phyloP scores from a whole-genome alignment of 306 rosid species.

The Medicago lupulina region DNA sequence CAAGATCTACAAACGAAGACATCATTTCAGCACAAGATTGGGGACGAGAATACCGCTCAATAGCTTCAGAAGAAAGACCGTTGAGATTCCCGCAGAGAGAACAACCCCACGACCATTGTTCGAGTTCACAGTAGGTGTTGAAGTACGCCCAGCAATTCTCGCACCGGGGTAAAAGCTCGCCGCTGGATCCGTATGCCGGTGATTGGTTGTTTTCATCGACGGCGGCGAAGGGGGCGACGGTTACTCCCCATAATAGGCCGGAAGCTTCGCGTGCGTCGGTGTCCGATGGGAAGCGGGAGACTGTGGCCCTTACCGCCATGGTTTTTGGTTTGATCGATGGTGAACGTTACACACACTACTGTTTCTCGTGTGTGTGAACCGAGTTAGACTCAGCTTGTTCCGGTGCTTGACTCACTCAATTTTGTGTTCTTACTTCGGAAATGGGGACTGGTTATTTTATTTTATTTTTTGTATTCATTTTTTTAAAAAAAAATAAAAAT shows the following conservation, averaged over 20 bases:
- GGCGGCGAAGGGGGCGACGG: conserved; percentile 80
- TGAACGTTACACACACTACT: conserved; percentile 1
- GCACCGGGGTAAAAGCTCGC: conserved; percentile 74
- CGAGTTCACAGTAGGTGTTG: conserved; percentile 84
- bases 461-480: neutral
- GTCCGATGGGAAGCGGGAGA: conserved; percentile 83
- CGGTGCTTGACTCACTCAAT: neutral
- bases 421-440: neutral
- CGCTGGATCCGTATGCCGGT: conserved; percentile 79
- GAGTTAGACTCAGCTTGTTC: conserved; percentile 42
- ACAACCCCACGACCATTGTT: conserved; percentile 93
- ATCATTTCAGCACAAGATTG: conserved; percentile 83
- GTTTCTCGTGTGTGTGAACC: conserved; percentile 24
- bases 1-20: conserved; percentile 96
- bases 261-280: conserved; percentile 84
- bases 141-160: conserved; percentile 96
- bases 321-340: neutral
- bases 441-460: neutral
- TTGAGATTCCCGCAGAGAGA: conserved; percentile 86
- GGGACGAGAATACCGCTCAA: conserved; percentile 80
- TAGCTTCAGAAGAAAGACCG: conserved; percentile 77
- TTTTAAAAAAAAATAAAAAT: too few species aligned
- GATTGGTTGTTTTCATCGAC: conserved; percentile 66
- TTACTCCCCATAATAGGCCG: conserved; percentile 90
- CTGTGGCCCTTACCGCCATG: conserved; percentile 91